phyloP scores from a whole-genome alignment of 2,329 filamentous ascomycete genomes.

The Colletotrichum destructivum region DNA sequence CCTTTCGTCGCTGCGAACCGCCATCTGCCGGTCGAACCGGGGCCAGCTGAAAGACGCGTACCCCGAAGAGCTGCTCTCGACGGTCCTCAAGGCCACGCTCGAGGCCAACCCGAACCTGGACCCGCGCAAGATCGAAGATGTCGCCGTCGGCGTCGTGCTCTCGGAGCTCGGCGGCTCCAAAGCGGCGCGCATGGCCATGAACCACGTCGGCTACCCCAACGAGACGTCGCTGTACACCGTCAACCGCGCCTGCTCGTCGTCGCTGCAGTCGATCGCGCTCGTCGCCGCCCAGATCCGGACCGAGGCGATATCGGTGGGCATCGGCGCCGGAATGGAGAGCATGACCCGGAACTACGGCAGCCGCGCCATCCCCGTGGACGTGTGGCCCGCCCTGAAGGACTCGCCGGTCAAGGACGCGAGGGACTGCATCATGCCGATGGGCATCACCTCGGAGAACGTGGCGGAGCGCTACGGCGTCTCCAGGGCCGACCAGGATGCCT shows the following conservation, averaged over 20 bases:
- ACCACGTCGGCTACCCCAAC: constrained; percentile 83
- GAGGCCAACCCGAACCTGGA: constrained; percentile 81
- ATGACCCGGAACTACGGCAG: constrained; percentile 94
- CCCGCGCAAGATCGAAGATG: constrained; percentile 80
- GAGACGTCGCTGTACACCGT: constrained; percentile 86
- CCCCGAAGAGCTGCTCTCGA: constrained; percentile 87
- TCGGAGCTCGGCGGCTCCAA: constrained; percentile 93
- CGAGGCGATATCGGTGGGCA: constrained; percentile 80
- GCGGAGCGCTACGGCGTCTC: constrained; percentile 81
- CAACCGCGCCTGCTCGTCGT: constrained; percentile 88
- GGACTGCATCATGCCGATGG: constrained; percentile 97
- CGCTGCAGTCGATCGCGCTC: constrained; percentile 81
- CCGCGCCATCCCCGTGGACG: constrained; percentile 84
- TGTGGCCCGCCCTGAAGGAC: constrained; percentile 82
- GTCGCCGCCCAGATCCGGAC: constrained; percentile 83
- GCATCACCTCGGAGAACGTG: constrained; percentile 90
- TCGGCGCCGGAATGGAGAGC: constrained; percentile 94
- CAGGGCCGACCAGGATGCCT: constrained; percentile 84
- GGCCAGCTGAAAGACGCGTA: constrained; percentile 89
- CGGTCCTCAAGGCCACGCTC: constrained; percentile 77
- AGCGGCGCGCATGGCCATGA: constrained; percentile 90
- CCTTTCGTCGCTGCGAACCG: constrained; percentile 90
- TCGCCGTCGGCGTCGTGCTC: constrained; percentile 90
- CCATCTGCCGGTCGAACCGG: constrained; percentile 86
- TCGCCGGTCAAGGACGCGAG: constrained; percentile 77